Conservation (phyloP, 371 early-diverging fungal species). For the Rhizomucor miehei region DNA sequence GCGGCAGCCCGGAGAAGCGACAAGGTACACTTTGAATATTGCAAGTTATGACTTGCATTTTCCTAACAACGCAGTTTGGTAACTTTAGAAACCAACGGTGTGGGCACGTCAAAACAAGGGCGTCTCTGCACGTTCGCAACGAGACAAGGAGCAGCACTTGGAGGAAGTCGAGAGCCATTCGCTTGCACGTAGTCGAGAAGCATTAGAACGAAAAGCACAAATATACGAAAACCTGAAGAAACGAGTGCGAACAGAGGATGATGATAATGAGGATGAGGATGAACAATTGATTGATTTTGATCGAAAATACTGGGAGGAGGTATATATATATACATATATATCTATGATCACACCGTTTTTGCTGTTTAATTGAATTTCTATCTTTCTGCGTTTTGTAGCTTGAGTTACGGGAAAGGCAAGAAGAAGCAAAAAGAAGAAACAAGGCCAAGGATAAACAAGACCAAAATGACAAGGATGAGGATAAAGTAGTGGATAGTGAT, state of each 20-base stretch:
- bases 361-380: background rate
- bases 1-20: conserved; percentile 22
- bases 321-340: conserved; percentile 2
- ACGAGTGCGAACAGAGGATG: conserved; percentile 23
- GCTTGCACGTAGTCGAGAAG: conserved; percentile 48
- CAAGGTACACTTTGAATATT: too few relatives aligned
- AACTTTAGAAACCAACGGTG: conserved; percentile 49
- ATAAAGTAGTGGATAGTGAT: conserved; percentile 22
- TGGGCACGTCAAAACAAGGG: conserved; percentile 64
- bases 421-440: conserved; percentile 6
- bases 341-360: background rate
- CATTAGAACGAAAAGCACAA: conserved; percentile 64
- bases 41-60: too few relatives aligned
- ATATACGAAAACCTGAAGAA: conserved; percentile 57
- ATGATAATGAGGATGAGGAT: conserved; percentile 26
- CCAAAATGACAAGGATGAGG: conserved; percentile 7
- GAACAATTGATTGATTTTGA: conserved; percentile 52
- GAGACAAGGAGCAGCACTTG: conserved; percentile 19
- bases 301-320: conserved; percentile 38
- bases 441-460: conserved; percentile 12
- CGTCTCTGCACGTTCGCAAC: conserved; percentile 36
- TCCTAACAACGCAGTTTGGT: too few relatives aligned
- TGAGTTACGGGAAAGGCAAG: background rate
- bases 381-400: conserved; percentile 3
- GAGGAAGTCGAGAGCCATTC: conserved; percentile 33